A percentile compares a stretch with the other conserved stretches of the same genome.
These are phyloP conservation scores for Rutstroemia sp. DNA, from an alignment of 2,329 filamentous ascomycete genomes.

Conservation along the genomic window DNA sequence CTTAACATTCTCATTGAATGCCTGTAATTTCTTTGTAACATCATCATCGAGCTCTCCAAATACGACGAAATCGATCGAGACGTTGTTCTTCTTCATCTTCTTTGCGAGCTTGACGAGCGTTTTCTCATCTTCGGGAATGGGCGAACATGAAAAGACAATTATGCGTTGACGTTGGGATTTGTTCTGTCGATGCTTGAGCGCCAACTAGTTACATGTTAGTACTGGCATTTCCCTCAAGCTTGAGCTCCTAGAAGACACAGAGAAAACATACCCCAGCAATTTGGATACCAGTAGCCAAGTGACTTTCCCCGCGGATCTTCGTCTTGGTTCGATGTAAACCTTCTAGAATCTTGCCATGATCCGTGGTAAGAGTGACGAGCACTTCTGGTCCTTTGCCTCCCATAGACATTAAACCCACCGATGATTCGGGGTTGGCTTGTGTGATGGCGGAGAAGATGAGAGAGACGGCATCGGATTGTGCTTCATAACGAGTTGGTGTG, in stretches of 20 bases:
- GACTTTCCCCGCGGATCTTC: constrained; percentile 84
- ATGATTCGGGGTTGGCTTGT: constrained; percentile 90
- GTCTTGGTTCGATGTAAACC: constrained; percentile 81
- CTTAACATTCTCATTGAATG: constrained; percentile 91
- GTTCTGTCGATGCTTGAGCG: constrained; percentile 96
- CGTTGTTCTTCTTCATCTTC: constrained; percentile 98
- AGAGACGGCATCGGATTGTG: constrained; percentile 90
- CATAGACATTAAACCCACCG: constrained; percentile 98
- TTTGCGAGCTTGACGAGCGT: constrained; percentile 82
- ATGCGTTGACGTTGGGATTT: constrained; percentile 95
- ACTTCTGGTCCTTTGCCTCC: constrained; percentile 96
- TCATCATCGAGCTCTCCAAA: constrained; percentile 93
- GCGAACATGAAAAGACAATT: constrained; percentile 93
- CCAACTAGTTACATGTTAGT: constrained; percentile 53
- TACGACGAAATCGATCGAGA: constrained; percentile 87
- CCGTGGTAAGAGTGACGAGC: constrained; percentile 89
- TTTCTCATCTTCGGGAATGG: constrained; percentile 84
- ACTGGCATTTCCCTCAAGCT: background rate
- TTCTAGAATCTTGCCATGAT: constrained; percentile 91
- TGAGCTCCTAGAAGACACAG: background rate
- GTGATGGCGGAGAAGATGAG: constrained; percentile 95
- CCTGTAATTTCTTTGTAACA: constrained; percentile 83
- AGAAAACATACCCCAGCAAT: constrained; percentile 71
- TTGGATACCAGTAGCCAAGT: constrained; percentile 90
- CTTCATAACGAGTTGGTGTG: constrained; percentile 89